Evolutionary conservation across 2,329 filamentous ascomycete genomes (phyloP), one percentile per base, ranked within the genome.

Genomic region (Fusarium tricinctum): DNA sequence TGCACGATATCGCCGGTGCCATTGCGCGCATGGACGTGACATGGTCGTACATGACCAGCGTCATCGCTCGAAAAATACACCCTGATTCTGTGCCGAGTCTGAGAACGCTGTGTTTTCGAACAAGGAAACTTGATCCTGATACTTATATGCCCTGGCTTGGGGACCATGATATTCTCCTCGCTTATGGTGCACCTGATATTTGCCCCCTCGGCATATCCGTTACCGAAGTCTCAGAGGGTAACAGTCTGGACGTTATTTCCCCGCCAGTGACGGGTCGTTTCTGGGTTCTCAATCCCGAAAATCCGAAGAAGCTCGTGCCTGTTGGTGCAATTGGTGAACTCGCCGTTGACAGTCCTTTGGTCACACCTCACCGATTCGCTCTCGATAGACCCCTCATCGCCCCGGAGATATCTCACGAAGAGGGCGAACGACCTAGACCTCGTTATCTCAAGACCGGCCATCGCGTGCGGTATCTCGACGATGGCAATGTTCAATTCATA

Each of bases 291-390:
- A 84, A 84, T 48, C 81, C 83, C 0, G 81, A 86, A 5, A 82
- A 87, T 53, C 79, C 81, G 30, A 81, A 81, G 63, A 82, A 81
- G 33, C 79, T 86, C 38, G 81, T 86, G 77, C 86, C 85, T 0
- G 75, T 86, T 14, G 87, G 87, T 2, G 81, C 84, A 1, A 78
- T 87, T 1, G 86, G 86, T 1, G 88, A 91, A 71, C 78, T 91
- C 3, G 81, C 89, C 5, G 84, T 91, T 33, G 87, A 89, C 68
- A 87, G 87, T 0, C 77, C 77, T 1, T 54, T 74, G 6, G 56
- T 78, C 14, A 78, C 77, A 0, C 77, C 77, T 4, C 79, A 81
- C 61, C 76, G 76, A 6, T 79, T 81, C 43, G 58, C 74, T 1
- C 71, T 74, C 0, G 78, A 78, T 6, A 66, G 66, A 10, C 67